phyloP scores from a whole-genome alignment of 257 asterid species.

The Solanum chaucha region DNA sequence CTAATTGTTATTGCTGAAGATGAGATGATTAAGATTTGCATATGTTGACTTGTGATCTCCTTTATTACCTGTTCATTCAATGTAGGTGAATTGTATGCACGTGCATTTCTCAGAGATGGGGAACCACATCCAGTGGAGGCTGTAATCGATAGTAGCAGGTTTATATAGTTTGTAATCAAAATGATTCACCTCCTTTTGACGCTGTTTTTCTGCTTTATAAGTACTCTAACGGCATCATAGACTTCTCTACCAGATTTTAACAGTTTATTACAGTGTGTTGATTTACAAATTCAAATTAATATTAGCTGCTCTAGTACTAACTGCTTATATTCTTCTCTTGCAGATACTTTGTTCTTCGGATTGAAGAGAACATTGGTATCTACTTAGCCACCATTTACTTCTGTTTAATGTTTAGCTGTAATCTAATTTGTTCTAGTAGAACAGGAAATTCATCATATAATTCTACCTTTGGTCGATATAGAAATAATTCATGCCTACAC shows the following conservation, averaged over 20 bases:
- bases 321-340: slow-evolving; percentile 10
- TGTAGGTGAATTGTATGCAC: slow-evolving; percentile 94
- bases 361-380: slow-evolving; percentile 91
- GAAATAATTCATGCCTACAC: neutral
- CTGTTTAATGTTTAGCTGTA: neutral
- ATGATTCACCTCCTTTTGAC: neutral
- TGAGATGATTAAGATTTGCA: neutral
- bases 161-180: neutral
- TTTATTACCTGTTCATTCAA: neutral
- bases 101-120: slow-evolving; percentile 92
- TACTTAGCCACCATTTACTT: neutral
- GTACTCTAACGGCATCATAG: neutral
- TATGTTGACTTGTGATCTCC: neutral
- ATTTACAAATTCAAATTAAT: neutral
- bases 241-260: neutral
- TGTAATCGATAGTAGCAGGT: slow-evolving; percentile 99
- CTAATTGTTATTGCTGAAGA: neutral
- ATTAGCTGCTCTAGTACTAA: neutral
- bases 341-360: slow-evolving; percentile 94
- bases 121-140: slow-evolving; percentile 98
- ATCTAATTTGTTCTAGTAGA: neutral
- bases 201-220: neutral
- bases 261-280: neutral
- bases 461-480: neutral
- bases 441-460: neutral